Percentiles rank a stretch among this genome's conserved stretches.
phyloP scores from a whole-genome alignment of 2,329 filamentous ascomycete genomes.

The Colletotrichum falcatum region DNA sequence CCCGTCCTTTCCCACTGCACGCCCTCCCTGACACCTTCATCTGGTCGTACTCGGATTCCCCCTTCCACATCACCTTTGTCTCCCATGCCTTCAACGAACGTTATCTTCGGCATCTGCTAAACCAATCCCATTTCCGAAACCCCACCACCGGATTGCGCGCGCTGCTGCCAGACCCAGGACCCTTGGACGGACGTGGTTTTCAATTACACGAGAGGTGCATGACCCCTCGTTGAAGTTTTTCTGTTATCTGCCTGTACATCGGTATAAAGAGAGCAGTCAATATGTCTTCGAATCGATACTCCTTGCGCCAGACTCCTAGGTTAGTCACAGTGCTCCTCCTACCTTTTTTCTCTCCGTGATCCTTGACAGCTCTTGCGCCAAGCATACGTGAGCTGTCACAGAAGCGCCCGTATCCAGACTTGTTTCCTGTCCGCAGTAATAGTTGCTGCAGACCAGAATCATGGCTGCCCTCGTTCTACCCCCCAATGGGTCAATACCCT shows the following conservation, averaged over 20 bases:
- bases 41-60: constrained; percentile 35
- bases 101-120: constrained; percentile 9
- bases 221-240: constrained; percentile 31
- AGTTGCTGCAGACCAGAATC: constrained; percentile 12
- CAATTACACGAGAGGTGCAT: constrained; percentile 42
- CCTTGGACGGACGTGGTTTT: constrained; percentile 24
- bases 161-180: constrained; percentile 18
- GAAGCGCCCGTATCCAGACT: background rate
- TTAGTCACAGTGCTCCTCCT: constrained; percentile 42
- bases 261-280: constrained; percentile 40
- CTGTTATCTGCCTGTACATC: background rate
- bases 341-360: background rate
- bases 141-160: constrained; percentile 24
- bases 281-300: constrained; percentile 55
- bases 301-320: constrained; percentile 54
- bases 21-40: constrained; percentile 23
- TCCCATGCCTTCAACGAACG: constrained; percentile 17
- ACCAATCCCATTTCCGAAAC: constrained; percentile 18
- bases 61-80: constrained; percentile 11
- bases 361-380: constrained; percentile 25
- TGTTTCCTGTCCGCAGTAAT: background rate
- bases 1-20: constrained; percentile 16
- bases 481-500: constrained; percentile 14
- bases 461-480: background rate
- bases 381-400: background rate